phyloP scores from a whole-genome alignment of 495 filamentous ascomycete species.

The Astrocystis sublimbata region DNA sequence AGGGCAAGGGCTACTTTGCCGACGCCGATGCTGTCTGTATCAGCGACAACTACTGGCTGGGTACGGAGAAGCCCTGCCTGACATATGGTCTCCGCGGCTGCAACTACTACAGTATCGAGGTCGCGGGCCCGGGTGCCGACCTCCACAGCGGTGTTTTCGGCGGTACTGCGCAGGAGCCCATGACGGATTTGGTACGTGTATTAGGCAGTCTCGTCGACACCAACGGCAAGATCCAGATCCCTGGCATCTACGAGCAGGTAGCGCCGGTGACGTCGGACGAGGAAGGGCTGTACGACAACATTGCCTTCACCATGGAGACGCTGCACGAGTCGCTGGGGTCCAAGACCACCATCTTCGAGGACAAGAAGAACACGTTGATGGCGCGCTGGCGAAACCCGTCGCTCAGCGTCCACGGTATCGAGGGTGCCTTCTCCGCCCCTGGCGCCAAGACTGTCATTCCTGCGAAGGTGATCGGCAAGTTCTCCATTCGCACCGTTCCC shows the following conservation, averaged over 20 bases:
- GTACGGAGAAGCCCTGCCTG: conserved; percentile 94
- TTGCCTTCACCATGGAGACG: conserved; percentile 93
- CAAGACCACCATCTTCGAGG: conserved; percentile 77
- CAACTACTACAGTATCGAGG: conserved; percentile 90
- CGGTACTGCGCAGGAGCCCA: conserved; percentile 92
- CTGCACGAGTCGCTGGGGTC: conserved; percentile 87
- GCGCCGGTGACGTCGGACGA: conserved; percentile 85
- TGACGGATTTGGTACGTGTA: conserved; percentile 89
- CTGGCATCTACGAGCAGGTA: conserved; percentile 87
- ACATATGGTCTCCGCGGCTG: conserved; percentile 97
- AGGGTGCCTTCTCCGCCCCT: conserved; percentile 90
- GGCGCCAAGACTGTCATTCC: conserved; percentile 99
- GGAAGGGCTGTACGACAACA: conserved; percentile 76
- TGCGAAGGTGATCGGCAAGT: conserved; percentile 95
- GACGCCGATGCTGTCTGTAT: conserved; percentile 97
- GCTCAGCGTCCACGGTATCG: conserved; percentile 92
- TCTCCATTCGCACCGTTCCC: conserved; percentile 94
- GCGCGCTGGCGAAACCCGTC: conserved; percentile 92
- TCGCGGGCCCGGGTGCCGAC: conserved; percentile 88
- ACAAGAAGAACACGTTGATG: conserved; percentile 90
- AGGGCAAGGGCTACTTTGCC: conserved; percentile 89
- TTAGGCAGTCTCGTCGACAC: conserved; percentile 82
- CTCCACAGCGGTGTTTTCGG: conserved; percentile 96
- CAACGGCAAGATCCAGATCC: conserved; percentile 84
- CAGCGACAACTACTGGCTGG: conserved; percentile 99